phyloP scores from a whole-genome alignment of 371 early-diverging fungal genomes.

The Mortierella sp. region DNA sequence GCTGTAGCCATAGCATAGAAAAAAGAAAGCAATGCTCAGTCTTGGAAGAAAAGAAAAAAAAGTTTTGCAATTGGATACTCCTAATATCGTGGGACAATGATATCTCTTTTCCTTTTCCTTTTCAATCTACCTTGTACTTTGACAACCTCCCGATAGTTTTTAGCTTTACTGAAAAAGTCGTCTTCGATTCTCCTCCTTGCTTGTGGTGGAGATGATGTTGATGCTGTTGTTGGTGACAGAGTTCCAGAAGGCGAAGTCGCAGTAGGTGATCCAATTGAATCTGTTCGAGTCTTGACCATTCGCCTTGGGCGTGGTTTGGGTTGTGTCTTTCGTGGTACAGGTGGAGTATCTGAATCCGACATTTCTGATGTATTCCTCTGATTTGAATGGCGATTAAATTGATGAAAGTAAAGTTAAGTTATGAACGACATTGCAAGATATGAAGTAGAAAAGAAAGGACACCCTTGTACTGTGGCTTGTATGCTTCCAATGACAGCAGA shows the following conservation, averaged over 20 bases:
- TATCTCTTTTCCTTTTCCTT: background rate
- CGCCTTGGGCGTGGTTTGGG: slow-evolving; percentile 43
- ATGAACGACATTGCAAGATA: background rate
- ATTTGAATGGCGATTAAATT: too few species aligned
- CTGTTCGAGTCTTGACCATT: background rate
- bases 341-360: slow-evolving; percentile 45
- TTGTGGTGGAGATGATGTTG: slow-evolving; percentile 16
- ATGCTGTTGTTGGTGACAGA: background rate
- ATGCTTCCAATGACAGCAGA: background rate
- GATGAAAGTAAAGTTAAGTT: background rate
- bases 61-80: too few species aligned
- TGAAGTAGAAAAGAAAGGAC: background rate
- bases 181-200: slow-evolving; percentile 24
- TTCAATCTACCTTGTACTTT: slow-evolving; percentile 14
- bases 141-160: slow-evolving; percentile 17
- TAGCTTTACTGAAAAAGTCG: slow-evolving; percentile 53
- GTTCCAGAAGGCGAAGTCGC: background rate
- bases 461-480: background rate
- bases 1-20: background rate
- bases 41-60: too few species aligned
- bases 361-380: slow-evolving; percentile 10
- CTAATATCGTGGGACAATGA: too few species aligned
- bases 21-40: background rate
- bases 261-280: slow-evolving; percentile 8
- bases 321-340: slow-evolving; percentile 24